Evolutionary conservation across 2,329 filamentous ascomycete species (phyloP).

Genomic region (Colletotrichum kahawae): DNA sequence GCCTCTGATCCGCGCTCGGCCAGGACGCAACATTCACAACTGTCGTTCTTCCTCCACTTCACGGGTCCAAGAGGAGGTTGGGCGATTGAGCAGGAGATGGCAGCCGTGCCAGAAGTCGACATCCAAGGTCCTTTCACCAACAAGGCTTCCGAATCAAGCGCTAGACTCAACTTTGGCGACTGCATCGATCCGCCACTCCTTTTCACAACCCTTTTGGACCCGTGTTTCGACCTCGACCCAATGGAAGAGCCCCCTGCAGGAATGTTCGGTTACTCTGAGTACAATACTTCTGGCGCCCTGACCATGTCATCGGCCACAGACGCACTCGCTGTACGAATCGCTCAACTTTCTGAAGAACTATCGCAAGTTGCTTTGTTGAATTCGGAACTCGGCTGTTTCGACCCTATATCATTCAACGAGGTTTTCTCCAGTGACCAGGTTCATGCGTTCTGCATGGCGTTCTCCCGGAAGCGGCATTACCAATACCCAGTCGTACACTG

Average conservation of each 20-base stretch:
- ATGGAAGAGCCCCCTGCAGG: neutral
- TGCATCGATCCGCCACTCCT: neutral
- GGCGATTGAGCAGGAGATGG: neutral
- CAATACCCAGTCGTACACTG: neutral
- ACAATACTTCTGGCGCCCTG: neutral
- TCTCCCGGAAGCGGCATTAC: neutral
- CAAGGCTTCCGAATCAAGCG: accelerated
- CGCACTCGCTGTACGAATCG: neutral
- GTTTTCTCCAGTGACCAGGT: neutral
- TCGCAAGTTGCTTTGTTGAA: neutral
- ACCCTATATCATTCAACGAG: neutral
- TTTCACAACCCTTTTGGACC: neutral
- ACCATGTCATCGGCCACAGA: neutral
- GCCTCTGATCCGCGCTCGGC: accelerated
- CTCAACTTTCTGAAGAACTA: neutral
- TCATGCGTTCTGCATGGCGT: neutral
- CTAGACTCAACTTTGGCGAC: neutral
- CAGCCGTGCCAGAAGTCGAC: neutral
- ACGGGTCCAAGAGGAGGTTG: neutral
- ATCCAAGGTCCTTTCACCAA: neutral
- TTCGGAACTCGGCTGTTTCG: accelerated
- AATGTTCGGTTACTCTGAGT: neutral
- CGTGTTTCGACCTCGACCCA: neutral
- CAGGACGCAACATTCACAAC: accelerated
- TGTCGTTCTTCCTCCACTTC: neutral